phyloP scores from a whole-genome alignment of 352 stramenopile species.

The Globisporangium orthogonon region DNA sequence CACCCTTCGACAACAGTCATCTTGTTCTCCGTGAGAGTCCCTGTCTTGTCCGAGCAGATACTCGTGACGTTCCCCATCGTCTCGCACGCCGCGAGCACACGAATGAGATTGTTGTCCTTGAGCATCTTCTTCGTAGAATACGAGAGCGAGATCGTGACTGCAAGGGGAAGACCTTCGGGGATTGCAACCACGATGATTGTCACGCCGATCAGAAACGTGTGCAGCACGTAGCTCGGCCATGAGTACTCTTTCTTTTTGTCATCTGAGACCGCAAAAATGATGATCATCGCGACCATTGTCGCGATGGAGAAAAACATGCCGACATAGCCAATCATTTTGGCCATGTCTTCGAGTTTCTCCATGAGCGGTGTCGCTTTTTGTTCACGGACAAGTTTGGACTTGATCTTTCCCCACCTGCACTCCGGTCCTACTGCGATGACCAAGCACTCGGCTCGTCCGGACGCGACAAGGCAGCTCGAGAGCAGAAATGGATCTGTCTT shows the following conservation, averaged over 20 bases:
- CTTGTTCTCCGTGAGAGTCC: conserved; percentile 96
- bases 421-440: conserved; percentile 79
- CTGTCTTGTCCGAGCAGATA: conserved; percentile 98
- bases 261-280: conserved; percentile 68
- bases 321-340: conserved; percentile 86
- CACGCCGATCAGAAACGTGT: conserved; percentile 93
- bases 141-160: conserved; percentile 93
- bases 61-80: conserved; percentile 98
- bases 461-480: conserved; percentile 79
- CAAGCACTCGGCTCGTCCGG: conserved; percentile 66
- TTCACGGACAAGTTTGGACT: conserved; percentile 84
- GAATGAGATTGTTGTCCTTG: conserved; percentile 97
- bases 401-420: conserved; percentile 89
- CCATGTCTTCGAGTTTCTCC: conserved; percentile 90
- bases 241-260: conserved; percentile 53
- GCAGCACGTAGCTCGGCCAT: conserved; percentile 83
- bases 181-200: conserved; percentile 95
- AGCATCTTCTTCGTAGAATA: conserved; percentile 98
- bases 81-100: conserved; percentile 95
- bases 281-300: conserved; percentile 84
- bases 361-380: conserved; percentile 90
- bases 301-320: conserved; percentile 80
- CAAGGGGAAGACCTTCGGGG: conserved; percentile 90
- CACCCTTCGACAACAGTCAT: conserved; percentile 96
- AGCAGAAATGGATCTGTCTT: conserved; percentile 80